These are phyloP conservation scores for Podila horticola DNA, from an alignment of 192 early-diverging fungal genomes.

Conservation along the genomic window DNA sequence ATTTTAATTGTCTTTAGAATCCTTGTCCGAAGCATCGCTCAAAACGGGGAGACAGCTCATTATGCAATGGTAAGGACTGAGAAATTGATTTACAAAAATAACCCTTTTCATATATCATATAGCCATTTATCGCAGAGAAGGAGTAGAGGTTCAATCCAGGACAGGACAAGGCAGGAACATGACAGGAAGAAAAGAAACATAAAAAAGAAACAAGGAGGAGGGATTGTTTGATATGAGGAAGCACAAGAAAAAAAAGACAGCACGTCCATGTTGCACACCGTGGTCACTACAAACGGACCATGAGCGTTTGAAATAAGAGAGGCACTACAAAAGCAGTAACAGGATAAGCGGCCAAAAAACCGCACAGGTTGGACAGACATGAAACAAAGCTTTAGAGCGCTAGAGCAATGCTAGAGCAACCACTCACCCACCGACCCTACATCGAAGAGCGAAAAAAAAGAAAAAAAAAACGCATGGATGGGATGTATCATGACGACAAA, in stretches of 20 bases:
- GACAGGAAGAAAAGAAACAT: neutral
- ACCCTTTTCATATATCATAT: too few species aligned
- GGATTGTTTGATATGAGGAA: too few species aligned
- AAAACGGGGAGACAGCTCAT: conserved; percentile 46
- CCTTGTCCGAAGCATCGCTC: conserved; percentile 38
- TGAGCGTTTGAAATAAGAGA: neutral
- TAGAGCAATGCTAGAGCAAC: neutral
- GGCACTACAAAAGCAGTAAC: neutral
- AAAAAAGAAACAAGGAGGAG: neutral
- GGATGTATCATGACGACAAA: too few species aligned
- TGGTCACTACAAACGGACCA: too few species aligned
- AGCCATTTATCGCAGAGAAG: too few species aligned
- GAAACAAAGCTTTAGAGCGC: neutral
- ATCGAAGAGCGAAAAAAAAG: too few species aligned
- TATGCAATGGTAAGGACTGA: conserved; percentile 45
- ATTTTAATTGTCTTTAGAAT: conserved; percentile 21
- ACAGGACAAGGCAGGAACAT: neutral
- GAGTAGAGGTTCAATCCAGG: too few species aligned
- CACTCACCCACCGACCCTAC: too few species aligned
- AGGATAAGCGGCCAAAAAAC: neutral
- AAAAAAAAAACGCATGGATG: too few species aligned
- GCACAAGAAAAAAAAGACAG: too few species aligned
- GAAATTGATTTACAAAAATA: neutral
- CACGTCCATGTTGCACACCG: too few species aligned
- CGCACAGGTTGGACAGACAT: neutral